These are phyloP conservation scores for Stylosanthes scabra DNA, from an alignment of 331 rosid species.

Conservation along the genomic window DNA sequence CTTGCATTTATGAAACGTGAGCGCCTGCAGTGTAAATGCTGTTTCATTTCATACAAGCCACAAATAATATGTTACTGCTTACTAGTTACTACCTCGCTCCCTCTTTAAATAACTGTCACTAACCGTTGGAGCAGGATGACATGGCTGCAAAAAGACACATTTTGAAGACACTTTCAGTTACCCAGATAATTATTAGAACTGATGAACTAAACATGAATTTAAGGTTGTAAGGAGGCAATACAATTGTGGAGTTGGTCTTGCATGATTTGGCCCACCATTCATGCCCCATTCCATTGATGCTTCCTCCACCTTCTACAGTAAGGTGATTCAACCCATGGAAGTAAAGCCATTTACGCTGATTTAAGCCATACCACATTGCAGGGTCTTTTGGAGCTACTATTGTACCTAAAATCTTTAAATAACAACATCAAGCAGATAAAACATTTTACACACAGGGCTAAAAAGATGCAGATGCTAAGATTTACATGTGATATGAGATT, in stretches of 20 bases:
- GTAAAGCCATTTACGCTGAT: slow-evolving; percentile 83
- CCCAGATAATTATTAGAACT: slow-evolving; percentile 4
- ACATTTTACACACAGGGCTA: background rate
- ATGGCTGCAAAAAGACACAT: slow-evolving; percentile 74
- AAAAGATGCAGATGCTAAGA: slow-evolving; percentile 20
- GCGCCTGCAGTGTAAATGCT: slow-evolving; percentile 66
- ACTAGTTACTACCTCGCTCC: background rate
- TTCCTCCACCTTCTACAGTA: slow-evolving; percentile 79
- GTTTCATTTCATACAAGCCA: slow-evolving; percentile 35
- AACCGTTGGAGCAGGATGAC: slow-evolving; percentile 90
- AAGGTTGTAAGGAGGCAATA: slow-evolving; percentile 42
- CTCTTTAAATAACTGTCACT: slow-evolving; percentile 40
- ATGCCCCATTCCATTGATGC: slow-evolving; percentile 84
- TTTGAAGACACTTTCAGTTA: slow-evolving; percentile 35
- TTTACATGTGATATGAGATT: background rate
- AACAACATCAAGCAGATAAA: slow-evolving; percentile 30
- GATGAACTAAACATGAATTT: slow-evolving; percentile 34
- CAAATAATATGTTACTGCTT: slow-evolving; percentile 19
- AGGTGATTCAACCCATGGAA: slow-evolving; percentile 81
- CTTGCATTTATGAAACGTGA: slow-evolving; percentile 86
- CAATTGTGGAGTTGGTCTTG: slow-evolving; percentile 77
- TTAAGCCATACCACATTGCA: slow-evolving; percentile 63
- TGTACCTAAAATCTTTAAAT: slow-evolving; percentile 77
- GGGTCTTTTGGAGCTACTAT: slow-evolving; percentile 82
- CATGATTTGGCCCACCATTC: slow-evolving; percentile 96